Conservation (phyloP, 2,329 filamentous ascomycete species). For the Hymenoscyphus salicellus region DNA sequence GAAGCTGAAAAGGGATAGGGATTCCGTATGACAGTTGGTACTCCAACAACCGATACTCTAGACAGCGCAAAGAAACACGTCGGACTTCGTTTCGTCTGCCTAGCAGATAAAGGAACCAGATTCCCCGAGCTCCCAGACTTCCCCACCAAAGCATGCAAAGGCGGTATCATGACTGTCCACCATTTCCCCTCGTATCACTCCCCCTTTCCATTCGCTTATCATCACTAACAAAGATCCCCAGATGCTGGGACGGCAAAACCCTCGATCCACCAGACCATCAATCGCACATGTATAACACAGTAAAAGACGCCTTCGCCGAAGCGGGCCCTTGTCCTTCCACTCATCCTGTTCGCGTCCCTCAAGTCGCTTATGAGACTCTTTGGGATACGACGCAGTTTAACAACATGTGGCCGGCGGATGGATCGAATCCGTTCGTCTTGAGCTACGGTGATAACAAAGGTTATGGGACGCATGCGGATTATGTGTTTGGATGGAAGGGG, state of each 20-base stretch:
- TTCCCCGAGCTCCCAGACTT: constrained; percentile 47
- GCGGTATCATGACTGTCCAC: constrained; percentile 50
- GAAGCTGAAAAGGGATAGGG: constrained; percentile 45
- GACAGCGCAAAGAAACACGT: constrained; percentile 35
- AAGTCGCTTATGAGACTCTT: constrained; percentile 38
- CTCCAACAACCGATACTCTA: constrained; percentile 49
- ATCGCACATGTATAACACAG: constrained; percentile 27
- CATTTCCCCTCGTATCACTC: constrained; percentile 50
- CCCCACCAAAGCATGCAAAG: constrained; percentile 51
- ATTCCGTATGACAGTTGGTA: constrained; percentile 64
- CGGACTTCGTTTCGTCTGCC: constrained; percentile 55
- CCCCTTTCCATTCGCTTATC: constrained; percentile 41
- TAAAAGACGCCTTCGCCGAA: constrained; percentile 15
- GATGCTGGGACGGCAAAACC: constrained; percentile 25
- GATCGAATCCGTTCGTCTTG: constrained; percentile 44
- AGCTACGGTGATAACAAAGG: constrained; percentile 42
- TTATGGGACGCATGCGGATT: constrained; percentile 10
- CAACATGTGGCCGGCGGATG: constrained; percentile 44
- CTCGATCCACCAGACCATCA: constrained; percentile 23
- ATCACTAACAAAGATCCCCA: constrained; percentile 34
- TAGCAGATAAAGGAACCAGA: constrained; percentile 40
- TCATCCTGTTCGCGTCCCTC: constrained; percentile 45
- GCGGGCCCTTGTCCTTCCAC: constrained; percentile 22
- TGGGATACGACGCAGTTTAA: constrained; percentile 40
- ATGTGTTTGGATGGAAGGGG: constrained; percentile 13